These are phyloP conservation scores for Aspergillus nomiae DNA, from an alignment of 2,329 filamentous ascomycete genomes.

Conservation along the genomic window DNA sequence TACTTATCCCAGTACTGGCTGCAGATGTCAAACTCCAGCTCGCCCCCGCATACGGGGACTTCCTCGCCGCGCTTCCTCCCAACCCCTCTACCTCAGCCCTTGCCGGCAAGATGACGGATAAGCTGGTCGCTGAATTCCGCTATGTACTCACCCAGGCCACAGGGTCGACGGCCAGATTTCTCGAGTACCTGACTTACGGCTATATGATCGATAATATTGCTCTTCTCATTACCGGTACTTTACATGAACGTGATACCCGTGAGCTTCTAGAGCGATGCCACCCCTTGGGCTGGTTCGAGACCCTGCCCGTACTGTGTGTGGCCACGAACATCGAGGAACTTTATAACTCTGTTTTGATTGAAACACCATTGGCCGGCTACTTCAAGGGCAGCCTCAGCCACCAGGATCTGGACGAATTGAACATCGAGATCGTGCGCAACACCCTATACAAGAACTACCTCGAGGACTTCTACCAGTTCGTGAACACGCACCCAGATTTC, in stretches of 20 bases:
- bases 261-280: constrained; percentile 96
- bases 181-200: constrained; percentile 97
- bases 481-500: constrained; percentile 86
- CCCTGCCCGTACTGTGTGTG: constrained; percentile 95
- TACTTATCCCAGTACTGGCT: neutral
- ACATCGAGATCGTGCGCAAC: constrained; percentile 98
- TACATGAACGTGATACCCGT: constrained; percentile 95
- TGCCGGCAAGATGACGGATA: constrained; percentile 93
- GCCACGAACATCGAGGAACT: constrained; percentile 98
- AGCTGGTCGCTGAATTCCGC: constrained; percentile 95
- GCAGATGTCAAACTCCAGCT: constrained; percentile 97
- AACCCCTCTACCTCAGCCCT: constrained; percentile 96
- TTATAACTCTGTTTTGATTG: constrained; percentile 96
- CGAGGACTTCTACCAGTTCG: constrained; percentile 94
- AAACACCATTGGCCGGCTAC: constrained; percentile 92
- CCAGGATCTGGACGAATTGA: constrained; percentile 95
- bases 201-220: constrained; percentile 99
- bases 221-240: constrained; percentile 92
- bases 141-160: constrained; percentile 94
- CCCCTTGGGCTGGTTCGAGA: constrained; percentile 97
- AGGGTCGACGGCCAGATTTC: constrained; percentile 88
- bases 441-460: constrained; percentile 99
- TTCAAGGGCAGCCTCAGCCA: constrained; percentile 97
- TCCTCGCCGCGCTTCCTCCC: constrained; percentile 87
- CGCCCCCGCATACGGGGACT: constrained; percentile 94